phyloP scores from a whole-genome alignment of 257 asterid genomes.

The Nicotiana attenuata region DNA sequence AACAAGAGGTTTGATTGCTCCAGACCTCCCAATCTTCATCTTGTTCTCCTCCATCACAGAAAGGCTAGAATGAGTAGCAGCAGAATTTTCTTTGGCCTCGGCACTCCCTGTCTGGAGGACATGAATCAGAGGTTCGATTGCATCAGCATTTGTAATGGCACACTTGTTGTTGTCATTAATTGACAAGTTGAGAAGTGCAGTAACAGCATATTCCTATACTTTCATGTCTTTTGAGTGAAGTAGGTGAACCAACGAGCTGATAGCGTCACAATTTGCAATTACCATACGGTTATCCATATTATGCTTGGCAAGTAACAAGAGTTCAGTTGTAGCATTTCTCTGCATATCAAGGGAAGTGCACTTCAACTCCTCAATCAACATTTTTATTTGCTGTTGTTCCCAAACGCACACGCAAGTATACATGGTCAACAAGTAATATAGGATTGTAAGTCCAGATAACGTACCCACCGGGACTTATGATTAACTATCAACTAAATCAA shows the following conservation, averaged over 20 bases:
- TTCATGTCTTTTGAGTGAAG: conserved; percentile 48
- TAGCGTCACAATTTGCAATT: conserved; percentile 60
- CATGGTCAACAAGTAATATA: too few relatives aligned
- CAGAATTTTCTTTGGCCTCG: conserved; percentile 84
- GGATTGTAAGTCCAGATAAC: too few relatives aligned
- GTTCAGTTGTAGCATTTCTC: conserved; percentile 52
- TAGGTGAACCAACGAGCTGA: conserved; percentile 48
- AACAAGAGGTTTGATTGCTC: conserved; percentile 76
- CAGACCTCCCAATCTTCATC: conserved; percentile 67
- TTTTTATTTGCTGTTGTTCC: conserved; percentile 36
- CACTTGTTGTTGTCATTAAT: conserved; percentile 69
- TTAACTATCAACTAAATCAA: too few relatives aligned
- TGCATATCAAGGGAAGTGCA: conserved; percentile 48
- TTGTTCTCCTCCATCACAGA: conserved; percentile 75
- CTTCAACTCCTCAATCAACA: conserved; percentile 62
- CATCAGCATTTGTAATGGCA: conserved; percentile 69
- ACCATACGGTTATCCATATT: conserved; percentile 69
- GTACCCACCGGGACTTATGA: too few relatives aligned
- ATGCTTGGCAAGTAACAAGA: conserved; percentile 69
- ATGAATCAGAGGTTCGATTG: conserved; percentile 75
- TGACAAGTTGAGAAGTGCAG: conserved; percentile 85
- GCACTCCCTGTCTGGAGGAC: conserved; percentile 73
- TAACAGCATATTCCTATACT: conserved; percentile 68
- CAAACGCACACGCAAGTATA: too few relatives aligned
- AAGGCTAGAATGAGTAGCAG: conserved; percentile 83